Base-by-base conservation (phyloP, 352 stramenopile species). In the Globisporangium barbulae region DNA sequence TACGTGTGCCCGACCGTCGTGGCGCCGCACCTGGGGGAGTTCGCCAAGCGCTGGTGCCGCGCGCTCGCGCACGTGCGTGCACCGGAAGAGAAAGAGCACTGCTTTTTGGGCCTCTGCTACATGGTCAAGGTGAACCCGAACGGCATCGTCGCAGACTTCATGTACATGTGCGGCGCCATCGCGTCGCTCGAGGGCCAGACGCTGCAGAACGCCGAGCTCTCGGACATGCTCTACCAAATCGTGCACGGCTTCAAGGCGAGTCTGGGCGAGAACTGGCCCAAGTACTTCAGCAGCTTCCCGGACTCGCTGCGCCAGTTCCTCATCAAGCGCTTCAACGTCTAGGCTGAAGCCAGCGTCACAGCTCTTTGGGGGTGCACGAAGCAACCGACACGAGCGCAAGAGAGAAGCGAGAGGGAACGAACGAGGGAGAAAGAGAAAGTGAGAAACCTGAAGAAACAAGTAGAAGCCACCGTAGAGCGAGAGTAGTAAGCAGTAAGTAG, bases 121-220 rank as follows among this genome's bases (percentile, higher is more conserved):
- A 93, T 97, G 77, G 86, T 97, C 60, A 91, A 96, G 74, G 75
- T 90, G 31, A 96, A 97, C 71, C 90, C 90, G 64, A 91, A 89
- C 62, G 85, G 84, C 33, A 94, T 94, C 49, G 79, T 96, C 10
- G 73, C 83, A 12, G 85, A 96, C 55, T 96, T 96, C 59, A 94
- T 96, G 85, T 93, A 91, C 72, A 92, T 96, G 83, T 94, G 85
- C 52, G 86, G 86, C 61, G 88, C 88, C 12, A 91, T 96, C 54
- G 88, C 88, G 64, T 96, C 88, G 68, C 76, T 96, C 15, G 85
- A 96, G 60, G 84, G 84, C 58, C 81, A 89, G 65, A 75, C 82
- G 47, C 86, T 94, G 44, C 73, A 90, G 65, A 85, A 91, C 68
- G 50, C 75, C 0, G 83, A 94, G 71, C 72, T 96, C 7, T 88